Evolutionary conservation across 257 asterid genomes (phyloP).

Genomic region (Solanum corneliomulleri): DNA sequence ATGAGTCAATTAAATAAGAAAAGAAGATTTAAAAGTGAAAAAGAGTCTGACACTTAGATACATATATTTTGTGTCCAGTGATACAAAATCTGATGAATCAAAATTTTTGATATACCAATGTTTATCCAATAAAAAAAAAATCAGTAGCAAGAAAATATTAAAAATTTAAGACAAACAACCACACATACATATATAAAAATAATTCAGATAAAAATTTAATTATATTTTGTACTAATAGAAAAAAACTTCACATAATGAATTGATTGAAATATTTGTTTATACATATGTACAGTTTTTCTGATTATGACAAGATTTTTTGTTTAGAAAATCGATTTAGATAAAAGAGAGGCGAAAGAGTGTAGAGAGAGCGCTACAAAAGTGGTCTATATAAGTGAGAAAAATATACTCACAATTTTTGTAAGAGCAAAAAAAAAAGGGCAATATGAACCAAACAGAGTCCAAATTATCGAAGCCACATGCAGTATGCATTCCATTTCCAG

Average conservation of each 20-base stretch:
- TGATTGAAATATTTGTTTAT: too few species aligned
- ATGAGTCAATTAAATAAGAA: neutral
- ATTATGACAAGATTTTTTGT: too few species aligned
- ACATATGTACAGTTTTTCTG: neutral
- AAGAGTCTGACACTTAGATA: too few species aligned
- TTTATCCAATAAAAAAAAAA: neutral
- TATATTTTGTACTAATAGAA: too few species aligned
- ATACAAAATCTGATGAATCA: neutral
- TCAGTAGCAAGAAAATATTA: neutral
- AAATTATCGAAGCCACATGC: constrained; percentile 9
- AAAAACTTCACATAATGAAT: too few species aligned
- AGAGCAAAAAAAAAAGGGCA: neutral
- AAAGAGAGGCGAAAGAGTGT: neutral
- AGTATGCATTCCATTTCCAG: constrained; percentile 22
- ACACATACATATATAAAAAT: too few species aligned
- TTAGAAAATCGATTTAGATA: too few species aligned
- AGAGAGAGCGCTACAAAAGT: neutral
- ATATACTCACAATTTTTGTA: neutral
- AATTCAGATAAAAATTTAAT: too few species aligned
- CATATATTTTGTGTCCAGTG: neutral
- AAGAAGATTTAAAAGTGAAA: neutral
- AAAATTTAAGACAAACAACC: too few species aligned
- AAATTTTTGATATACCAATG: too few species aligned
- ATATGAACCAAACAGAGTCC: neutral
- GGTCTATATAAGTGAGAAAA: neutral